Evolutionary conservation across 345 rosid species (phyloP).

Genomic region (Hibiscus syriacus): DNA sequence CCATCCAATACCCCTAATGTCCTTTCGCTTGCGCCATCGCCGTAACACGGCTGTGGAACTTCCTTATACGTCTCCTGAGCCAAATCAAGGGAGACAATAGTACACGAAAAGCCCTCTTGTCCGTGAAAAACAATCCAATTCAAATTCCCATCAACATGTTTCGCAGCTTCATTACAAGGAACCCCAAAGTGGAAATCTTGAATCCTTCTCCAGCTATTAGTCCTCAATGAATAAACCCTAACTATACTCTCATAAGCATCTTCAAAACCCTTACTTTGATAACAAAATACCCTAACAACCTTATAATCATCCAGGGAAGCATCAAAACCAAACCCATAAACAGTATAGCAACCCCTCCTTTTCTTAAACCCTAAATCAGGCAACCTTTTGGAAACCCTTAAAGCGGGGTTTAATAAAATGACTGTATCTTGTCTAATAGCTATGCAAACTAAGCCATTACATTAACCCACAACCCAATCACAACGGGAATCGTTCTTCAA

Average conservation of each 20-base stretch:
- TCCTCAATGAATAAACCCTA: slow-evolving; percentile 5
- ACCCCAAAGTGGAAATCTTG: too few species aligned
- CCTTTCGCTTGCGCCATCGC: neutral
- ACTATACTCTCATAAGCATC: neutral
- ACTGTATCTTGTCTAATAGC: neutral
- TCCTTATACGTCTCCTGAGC: neutral
- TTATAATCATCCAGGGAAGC: slow-evolving; percentile 1
- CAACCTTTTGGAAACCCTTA: neutral
- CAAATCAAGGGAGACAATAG: slow-evolving; percentile 6
- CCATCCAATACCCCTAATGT: neutral
- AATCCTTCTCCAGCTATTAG: slow-evolving; percentile 8
- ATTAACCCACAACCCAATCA: slow-evolving; percentile 4
- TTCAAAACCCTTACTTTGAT: neutral
- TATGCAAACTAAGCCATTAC: slow-evolving; percentile 6
- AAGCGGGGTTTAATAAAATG: neutral
- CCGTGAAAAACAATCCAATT: neutral
- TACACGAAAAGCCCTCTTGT: neutral
- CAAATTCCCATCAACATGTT: neutral
- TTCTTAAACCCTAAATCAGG: neutral
- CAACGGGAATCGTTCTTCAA: neutral
- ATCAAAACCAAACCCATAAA: too few species aligned
- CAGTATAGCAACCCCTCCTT: slow-evolving; percentile 1
- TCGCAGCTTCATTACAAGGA: too few species aligned
- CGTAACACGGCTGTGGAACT: neutral
- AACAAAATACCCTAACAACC: neutral